These are phyloP conservation scores for Hypoxylon perforatum DNA, from an alignment of 495 filamentous ascomycete species.

Conservation along the genomic window DNA sequence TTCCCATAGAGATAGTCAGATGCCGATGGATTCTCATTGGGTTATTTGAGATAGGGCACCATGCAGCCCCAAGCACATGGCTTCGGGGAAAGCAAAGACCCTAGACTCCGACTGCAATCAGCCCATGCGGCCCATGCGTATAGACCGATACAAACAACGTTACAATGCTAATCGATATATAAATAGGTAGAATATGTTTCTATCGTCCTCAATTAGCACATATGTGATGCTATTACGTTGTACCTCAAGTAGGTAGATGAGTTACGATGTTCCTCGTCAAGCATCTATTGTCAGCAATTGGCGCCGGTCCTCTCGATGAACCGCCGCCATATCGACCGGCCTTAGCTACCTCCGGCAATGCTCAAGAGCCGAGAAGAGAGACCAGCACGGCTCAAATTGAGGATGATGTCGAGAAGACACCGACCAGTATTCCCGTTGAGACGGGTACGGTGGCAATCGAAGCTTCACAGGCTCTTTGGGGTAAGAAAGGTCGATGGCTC, in stretches of 20 bases:
- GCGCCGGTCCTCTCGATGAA: slow-evolving; percentile 23
- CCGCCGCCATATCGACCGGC: slow-evolving; percentile 11
- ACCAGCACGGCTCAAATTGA: not conserved
- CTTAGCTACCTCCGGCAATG: not conserved
- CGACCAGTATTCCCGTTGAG: slow-evolving; percentile 17
- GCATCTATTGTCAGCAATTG: slow-evolving; percentile 16
- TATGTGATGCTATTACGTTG: not conserved
- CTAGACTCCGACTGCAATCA: too few relatives aligned
- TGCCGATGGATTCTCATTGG: not conserved
- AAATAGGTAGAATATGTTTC: not conserved
- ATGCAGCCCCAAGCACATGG: not conserved
- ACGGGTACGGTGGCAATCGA: slow-evolving; percentile 50
- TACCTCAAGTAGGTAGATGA: not conserved
- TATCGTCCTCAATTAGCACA: not conserved
- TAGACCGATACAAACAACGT: not conserved
- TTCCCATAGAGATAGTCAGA: not conserved
- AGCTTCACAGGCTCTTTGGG: slow-evolving; percentile 57
- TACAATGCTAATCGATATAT: not conserved
- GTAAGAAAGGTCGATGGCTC: slow-evolving; percentile 55
- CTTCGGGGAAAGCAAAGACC: not conserved
- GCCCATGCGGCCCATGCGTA: too few relatives aligned
- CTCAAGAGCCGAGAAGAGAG: not conserved
- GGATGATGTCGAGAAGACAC: slow-evolving; percentile 13
- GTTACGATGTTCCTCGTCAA: slow-evolving; percentile 6
- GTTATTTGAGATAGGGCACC: slow-evolving; percentile 6